These are phyloP conservation scores for Myriosclerotinia curreyana DNA, from an alignment of 2,329 filamentous ascomycete genomes.

Conservation along the genomic window DNA sequence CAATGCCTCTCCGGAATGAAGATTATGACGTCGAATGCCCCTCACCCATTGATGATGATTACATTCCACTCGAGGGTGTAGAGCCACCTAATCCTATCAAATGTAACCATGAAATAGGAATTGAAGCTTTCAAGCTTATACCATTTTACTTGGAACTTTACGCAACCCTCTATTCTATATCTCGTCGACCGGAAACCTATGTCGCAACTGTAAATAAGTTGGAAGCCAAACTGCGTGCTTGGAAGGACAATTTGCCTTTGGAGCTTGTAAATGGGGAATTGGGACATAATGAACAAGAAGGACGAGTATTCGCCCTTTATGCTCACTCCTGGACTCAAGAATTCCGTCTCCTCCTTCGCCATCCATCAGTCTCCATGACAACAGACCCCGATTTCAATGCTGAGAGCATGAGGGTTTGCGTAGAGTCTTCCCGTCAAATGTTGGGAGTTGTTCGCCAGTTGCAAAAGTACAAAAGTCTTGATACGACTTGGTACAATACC, in stretches of 20 bases:
- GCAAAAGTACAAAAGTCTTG: constrained; percentile 62
- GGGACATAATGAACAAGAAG: constrained; percentile 43
- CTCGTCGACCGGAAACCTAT: constrained; percentile 61
- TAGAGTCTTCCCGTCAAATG: constrained; percentile 63
- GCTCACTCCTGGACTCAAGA: constrained; percentile 54
- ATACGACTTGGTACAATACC: constrained; percentile 75
- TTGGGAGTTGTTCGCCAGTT: constrained; percentile 58
- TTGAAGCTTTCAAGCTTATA: constrained; percentile 62
- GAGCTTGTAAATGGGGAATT: constrained; percentile 51
- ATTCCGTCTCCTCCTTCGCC: constrained; percentile 57
- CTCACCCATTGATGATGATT: constrained; percentile 65
- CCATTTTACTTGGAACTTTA: constrained; percentile 72
- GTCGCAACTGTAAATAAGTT: constrained; percentile 60
- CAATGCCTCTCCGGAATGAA: constrained; percentile 69
- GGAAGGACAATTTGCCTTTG: constrained; percentile 61
- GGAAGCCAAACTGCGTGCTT: constrained; percentile 61
- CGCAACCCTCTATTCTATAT: constrained; percentile 70
- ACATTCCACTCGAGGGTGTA: constrained; percentile 54
- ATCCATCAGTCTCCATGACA: constrained; percentile 58
- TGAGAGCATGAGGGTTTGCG: constrained; percentile 63
- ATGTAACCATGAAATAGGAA: constrained; percentile 65
- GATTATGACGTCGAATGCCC: constrained; percentile 80
- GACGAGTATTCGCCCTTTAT: constrained; percentile 53
- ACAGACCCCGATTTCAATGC: constrained; percentile 54
- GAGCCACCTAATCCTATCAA: constrained; percentile 57